phyloP scores from a whole-genome alignment of 164 flowering plant genomes.

The Euptelea pleiosperma region DNA sequence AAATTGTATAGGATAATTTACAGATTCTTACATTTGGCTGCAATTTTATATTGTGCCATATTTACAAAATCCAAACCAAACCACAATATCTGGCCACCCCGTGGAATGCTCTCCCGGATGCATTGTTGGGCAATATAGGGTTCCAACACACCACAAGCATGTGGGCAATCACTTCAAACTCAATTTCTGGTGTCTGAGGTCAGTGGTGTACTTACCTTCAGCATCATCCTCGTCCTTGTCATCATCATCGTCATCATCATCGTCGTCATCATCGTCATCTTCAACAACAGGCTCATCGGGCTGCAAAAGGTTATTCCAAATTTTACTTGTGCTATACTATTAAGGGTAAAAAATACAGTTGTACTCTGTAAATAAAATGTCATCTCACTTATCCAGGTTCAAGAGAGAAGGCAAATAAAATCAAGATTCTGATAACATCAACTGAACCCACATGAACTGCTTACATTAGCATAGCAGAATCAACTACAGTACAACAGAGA shows the following conservation, averaged over 20 bases:
- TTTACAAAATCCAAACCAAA: neutral
- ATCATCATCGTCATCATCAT: slow-evolving; percentile 54
- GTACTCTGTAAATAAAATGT: no score
- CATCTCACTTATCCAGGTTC: no score
- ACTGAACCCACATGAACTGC: no score
- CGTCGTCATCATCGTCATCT: slow-evolving; percentile 55
- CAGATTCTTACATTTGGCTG: no score
- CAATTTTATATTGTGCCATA: no score
- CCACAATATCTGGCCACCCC: neutral
- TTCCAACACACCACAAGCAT: neutral
- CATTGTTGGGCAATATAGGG: no score
- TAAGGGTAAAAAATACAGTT: no score
- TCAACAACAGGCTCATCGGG: slow-evolving; percentile 54
- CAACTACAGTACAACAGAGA: no score
- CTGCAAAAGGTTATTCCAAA: slow-evolving; percentile 18
- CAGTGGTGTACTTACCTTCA: slow-evolving; percentile 28
- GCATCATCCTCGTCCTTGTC: slow-evolving; percentile 39
- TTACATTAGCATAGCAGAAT: no score
- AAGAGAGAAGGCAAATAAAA: no score
- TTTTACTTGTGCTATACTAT: neutral
- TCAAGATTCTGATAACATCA: no score
- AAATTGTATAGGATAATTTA: neutral
- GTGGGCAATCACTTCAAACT: neutral
- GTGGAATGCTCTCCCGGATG: no score
- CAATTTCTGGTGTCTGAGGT: neutral